Conservation (phyloP, 768 basidiomycete genomes). For the Megacollybia marginata region DNA sequence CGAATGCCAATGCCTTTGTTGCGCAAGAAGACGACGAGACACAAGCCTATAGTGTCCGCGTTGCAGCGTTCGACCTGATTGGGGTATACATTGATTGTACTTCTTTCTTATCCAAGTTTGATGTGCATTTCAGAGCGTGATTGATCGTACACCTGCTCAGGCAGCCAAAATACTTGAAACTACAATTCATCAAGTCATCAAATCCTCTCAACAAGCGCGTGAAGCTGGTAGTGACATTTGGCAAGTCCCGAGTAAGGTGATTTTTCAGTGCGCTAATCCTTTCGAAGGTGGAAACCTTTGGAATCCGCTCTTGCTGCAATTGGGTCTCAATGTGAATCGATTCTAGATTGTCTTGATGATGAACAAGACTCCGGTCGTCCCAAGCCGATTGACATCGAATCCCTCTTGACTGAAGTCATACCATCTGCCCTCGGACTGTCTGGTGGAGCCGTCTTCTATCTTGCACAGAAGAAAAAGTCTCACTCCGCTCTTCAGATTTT, state of each 20-base stretch:
- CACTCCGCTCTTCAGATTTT: slow-evolving; percentile 39
- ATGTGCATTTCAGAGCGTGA: slow-evolving; percentile 36
- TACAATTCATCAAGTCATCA: slow-evolving; percentile 47
- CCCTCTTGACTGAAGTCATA: slow-evolving; percentile 69
- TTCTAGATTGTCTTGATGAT: slow-evolving; percentile 73
- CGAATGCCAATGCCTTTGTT: slow-evolving; percentile 86
- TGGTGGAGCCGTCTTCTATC: slow-evolving; percentile 40
- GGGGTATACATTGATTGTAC: slow-evolving; percentile 35
- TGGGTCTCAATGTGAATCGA: slow-evolving; percentile 71
- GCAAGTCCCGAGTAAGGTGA: slow-evolving; percentile 25
- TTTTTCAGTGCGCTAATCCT: neutral
- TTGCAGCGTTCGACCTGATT: slow-evolving; percentile 80
- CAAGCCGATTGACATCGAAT: slow-evolving; percentile 71
- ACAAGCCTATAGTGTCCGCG: slow-evolving; percentile 71
- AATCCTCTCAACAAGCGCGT: slow-evolving; percentile 46
- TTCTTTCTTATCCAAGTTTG: neutral
- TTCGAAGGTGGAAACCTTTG: slow-evolving; percentile 80
- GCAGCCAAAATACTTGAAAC: slow-evolving; percentile 48
- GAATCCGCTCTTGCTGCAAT: slow-evolving; percentile 80
- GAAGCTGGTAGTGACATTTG: slow-evolving; percentile 55
- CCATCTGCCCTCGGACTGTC: slow-evolving; percentile 66
- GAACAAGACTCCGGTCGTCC: slow-evolving; percentile 56
- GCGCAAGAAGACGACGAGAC: slow-evolving; percentile 93
- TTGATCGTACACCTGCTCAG: slow-evolving; percentile 45
- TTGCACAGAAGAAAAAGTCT: neutral